Evolutionary conservation across 2,329 filamentous ascomycete genomes (phyloP), one percentile per base, ranked within the genome.

Genomic region (Botrytis fragariae): DNA sequence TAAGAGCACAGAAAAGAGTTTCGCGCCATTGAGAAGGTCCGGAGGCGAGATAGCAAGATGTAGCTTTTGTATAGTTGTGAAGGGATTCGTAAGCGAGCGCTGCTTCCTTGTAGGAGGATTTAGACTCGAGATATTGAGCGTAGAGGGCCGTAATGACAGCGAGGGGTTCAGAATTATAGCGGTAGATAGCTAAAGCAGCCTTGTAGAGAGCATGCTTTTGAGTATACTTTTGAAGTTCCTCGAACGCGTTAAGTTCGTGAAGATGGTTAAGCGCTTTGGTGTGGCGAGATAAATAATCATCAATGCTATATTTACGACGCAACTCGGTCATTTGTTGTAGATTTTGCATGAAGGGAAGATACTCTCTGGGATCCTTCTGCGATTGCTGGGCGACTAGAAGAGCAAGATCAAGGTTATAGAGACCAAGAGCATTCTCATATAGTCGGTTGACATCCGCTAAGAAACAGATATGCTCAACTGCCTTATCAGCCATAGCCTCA

Each of bases 401-500:
- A 5, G 95, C 91, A 12, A 99, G 89, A 18, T 97, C 94, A 4
- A 99, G 88, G 79, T 98, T 91, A 81, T 99, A 99, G 3, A 98
- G 86, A 1, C 95, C 95, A 2, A 99, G 86, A 0, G 96, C 93
- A 74, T 95, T 91, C 75, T 98, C 93, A 79, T 97, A 99, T 0
- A 99, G 88, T 57, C 91, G 90, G 81, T 98, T 97, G 63, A 97
- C 92, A 82, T 99, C 96, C 0, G 95, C 93, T 60, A 99, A 87
- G 86, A 99, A 99, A 85, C 94, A 98, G 74, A 99, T 98, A 80
- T 99, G 96, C 81, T 98, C 94, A 35, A 98, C 92, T 0, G 95
- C 95, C 81, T 91, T 92, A 77, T 98, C 95, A 0, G 94, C 93
- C 77, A 95, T 86, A 70, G 90, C 87, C 60, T 89, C 85, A 68